phyloP scores from a whole-genome alignment of 108 stramenopile genomes.

The Discostella stelligeroides region DNA sequence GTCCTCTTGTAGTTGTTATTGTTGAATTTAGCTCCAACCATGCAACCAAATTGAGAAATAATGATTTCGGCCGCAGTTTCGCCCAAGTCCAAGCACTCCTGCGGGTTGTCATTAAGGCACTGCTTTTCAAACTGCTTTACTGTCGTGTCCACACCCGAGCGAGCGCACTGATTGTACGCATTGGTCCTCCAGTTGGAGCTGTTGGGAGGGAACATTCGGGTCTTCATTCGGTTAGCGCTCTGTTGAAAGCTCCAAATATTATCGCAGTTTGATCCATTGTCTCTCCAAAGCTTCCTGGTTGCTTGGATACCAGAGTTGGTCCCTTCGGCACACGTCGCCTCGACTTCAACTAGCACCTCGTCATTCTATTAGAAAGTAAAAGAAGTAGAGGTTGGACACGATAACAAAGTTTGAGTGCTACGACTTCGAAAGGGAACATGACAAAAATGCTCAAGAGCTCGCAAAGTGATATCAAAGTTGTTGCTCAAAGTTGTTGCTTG shows the following conservation, averaged over 20 bases:
- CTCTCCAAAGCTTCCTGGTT: background rate
- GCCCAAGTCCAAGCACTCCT: background rate
- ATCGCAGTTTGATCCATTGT: background rate
- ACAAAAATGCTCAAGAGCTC: no score
- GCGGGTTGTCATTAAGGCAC: background rate
- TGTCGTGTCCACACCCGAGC: background rate
- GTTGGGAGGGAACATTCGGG: background rate
- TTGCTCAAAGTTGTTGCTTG: no score
- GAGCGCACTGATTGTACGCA: background rate
- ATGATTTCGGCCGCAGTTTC: background rate
- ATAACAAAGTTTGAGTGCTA: no score
- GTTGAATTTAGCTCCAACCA: no score
- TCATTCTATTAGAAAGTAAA: slow-evolving; percentile 1
- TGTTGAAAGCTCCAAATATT: background rate
- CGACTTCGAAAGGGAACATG: no score
- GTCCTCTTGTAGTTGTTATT: background rate
- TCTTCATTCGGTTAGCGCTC: background rate
- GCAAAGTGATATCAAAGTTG: no score
- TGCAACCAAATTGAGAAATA: background rate
- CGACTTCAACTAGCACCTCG: background rate
- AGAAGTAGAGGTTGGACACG: no score
- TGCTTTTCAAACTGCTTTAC: background rate
- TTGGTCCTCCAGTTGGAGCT: background rate
- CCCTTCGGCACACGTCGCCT: background rate
- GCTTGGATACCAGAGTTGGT: background rate